Evolutionary conservation across 768 basidiomycete species (phyloP), one percentile per base, ranked within the genome.

Genomic region (Nidularia sp.): DNA sequence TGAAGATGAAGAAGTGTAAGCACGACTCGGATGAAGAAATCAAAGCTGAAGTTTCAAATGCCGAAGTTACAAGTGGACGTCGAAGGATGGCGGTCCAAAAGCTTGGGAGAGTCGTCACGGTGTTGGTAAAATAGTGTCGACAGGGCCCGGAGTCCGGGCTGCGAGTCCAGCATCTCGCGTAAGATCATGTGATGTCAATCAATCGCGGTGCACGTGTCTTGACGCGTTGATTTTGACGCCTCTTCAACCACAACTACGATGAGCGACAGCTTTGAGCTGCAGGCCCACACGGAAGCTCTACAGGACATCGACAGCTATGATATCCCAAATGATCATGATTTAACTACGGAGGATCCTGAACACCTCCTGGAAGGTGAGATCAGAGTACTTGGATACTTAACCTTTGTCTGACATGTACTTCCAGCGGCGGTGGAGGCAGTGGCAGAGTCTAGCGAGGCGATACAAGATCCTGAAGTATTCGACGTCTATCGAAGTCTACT

Each of bases 401-500:
- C 5, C 31, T 22, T 42, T 35, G 46, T 51, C 42, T 50, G 5
- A 47, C 34, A 47, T 45, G 12, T 5, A 47, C 9, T 53, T 60
- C 56, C 65, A 89, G 90, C 76, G 55, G 93, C 89, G 33, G 88
- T 99, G 48, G 86, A 86, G 56, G 75, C 82, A n/a, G 82, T 93
- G 45, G 88, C 91, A 2, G 79, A 85, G 47, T 81, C 82, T 6
- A 85, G 89, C 12, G 85, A 90, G n/a, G 70, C 80, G 5, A 86
- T 98, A 49, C 66, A 74, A 0, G 80, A 90, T 29, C 70, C 71
- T 2, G 75, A 84, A 13, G 79, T 88, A 29, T 93, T 96, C 54
- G 93, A 95, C 57, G 81, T 87, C 10, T 88, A 90, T 61, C 79
- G 91, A 47, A 86, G 84, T 55, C 72, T 97, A 7, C 75, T 98